Evolutionary conservation across 78 protist genomes (phyloP).

Genomic region (Tieghemostelium lacteum): DNA sequence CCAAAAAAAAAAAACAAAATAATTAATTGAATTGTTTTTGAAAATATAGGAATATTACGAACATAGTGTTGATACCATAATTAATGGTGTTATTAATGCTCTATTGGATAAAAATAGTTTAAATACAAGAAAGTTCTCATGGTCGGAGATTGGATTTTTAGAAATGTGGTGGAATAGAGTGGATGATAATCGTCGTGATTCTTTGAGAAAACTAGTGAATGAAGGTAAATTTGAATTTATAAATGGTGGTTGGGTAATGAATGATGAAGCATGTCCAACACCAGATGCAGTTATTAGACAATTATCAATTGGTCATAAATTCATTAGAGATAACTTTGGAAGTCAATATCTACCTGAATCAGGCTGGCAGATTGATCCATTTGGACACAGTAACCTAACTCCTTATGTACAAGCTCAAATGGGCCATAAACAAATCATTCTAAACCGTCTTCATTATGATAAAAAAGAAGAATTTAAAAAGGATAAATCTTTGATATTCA

Average conservation of each 20-base stretch:
- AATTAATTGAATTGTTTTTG: too few species aligned
- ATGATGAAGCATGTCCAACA: constrained; percentile 48
- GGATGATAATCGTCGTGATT: background rate
- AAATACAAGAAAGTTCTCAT: constrained; percentile 33
- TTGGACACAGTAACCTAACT: constrained; percentile 44
- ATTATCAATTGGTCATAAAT: constrained; percentile 28
- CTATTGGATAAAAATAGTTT: background rate
- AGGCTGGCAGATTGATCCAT: constrained; percentile 77
- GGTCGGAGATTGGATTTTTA: constrained; percentile 68
- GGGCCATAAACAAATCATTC: constrained; percentile 35
- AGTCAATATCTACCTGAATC: constrained; percentile 13
- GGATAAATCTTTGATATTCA: constrained; percentile 9
- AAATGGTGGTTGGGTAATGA: constrained; percentile 49
- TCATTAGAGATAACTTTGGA: constrained; percentile 50
- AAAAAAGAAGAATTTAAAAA: constrained; percentile 14
- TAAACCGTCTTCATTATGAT: constrained; percentile 23
- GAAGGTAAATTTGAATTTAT: constrained; percentile 26
- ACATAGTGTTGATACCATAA: background rate
- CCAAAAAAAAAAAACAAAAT: too few species aligned
- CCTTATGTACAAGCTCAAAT: constrained; percentile 39
- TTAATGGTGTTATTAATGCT: background rate
- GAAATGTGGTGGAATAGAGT: constrained; percentile 40
- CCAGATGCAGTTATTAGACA: constrained; percentile 28
- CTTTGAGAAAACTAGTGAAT: constrained; percentile 6
- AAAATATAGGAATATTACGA: constrained; percentile 51